phyloP scores from a whole-genome alignment of 768 basidiomycete species.

The Agaricus sinodeliciosus region DNA sequence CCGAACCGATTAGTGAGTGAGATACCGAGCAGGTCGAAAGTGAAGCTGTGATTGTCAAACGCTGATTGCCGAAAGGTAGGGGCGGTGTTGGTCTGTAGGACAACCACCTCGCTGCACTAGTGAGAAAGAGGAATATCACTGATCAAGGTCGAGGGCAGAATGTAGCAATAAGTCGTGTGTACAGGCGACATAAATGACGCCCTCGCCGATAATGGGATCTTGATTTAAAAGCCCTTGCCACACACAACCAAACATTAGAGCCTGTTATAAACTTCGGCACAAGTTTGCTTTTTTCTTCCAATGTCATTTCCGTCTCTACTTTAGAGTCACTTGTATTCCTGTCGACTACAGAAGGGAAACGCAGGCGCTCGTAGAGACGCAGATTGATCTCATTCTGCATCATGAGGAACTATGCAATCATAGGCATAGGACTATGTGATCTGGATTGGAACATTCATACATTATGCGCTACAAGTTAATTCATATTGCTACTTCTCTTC shows the following conservation, averaged over 20 bases:
- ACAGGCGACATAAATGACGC: no score
- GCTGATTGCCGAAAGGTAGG: no score
- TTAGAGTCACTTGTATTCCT: slow-evolving; percentile 68
- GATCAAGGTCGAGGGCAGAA: not conserved
- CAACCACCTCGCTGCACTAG: no score
- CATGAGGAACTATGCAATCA: slow-evolving; percentile 13
- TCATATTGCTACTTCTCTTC: slow-evolving; percentile 8
- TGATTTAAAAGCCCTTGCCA: slow-evolving; percentile 16
- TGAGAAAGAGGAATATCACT: no score
- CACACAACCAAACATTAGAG: slow-evolving; percentile 30
- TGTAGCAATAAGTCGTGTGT: not conserved
- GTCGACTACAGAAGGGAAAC: slow-evolving; percentile 31
- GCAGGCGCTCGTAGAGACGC: slow-evolving; percentile 68
- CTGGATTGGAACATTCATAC: slow-evolving; percentile 22
- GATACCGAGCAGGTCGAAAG: no score
- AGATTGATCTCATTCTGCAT: slow-evolving; percentile 31
- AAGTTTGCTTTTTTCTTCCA: slow-evolving; percentile 18
- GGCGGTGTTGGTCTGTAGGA: no score
- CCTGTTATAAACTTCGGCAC: slow-evolving; percentile 20
- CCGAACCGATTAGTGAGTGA: no score
- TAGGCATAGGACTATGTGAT: slow-evolving; percentile 20
- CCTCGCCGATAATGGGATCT: not conserved
- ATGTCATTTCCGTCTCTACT: slow-evolving; percentile 39
- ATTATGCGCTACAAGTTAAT: not conserved
- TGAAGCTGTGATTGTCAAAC: no score